phyloP scores from a whole-genome alignment of 1,284 basidiomycete genomes.

The Boletus austroedulis region DNA sequence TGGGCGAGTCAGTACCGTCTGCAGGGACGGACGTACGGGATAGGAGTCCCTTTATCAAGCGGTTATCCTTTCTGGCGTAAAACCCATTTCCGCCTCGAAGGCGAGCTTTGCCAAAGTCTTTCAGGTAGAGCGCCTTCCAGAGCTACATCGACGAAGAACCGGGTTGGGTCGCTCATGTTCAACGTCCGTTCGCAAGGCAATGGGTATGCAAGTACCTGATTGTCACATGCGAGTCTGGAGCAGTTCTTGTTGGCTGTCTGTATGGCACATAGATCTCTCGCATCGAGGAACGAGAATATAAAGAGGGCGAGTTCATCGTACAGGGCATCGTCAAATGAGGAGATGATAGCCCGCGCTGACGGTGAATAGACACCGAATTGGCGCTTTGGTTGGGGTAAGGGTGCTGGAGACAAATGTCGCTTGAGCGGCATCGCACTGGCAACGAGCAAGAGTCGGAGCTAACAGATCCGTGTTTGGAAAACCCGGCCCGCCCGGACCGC shows the following conservation, averaged over 20 bases:
- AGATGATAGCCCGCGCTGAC: conserved; percentile 11
- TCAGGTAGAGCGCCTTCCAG: conserved; percentile 57
- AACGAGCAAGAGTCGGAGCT: background rate
- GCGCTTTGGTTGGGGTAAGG: conserved; percentile 59
- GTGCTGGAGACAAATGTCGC: conserved; percentile 47
- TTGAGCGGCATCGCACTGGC: conserved; percentile 38
- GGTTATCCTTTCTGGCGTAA: conserved; percentile 50
- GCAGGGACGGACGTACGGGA: conserved; percentile 40
- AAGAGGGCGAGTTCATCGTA: conserved; percentile 73
- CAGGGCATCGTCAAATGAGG: conserved; percentile 54
- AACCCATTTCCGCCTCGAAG: conserved; percentile 66
- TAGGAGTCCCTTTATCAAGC: conserved; percentile 59
- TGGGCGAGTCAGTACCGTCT: conserved; percentile 37
- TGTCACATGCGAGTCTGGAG: conserved; percentile 58
- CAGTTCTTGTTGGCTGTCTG: conserved; percentile 66
- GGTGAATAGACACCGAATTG: conserved; percentile 35
- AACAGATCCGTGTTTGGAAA: conserved; percentile 10
- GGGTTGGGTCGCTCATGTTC: conserved; percentile 9
- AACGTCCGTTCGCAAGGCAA: conserved; percentile 14
- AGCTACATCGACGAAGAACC: conserved; percentile 39
- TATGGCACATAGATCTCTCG: conserved; percentile 60
- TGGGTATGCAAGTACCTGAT: conserved; percentile 44
- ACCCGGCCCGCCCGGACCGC: conserved; percentile 20
- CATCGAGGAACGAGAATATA: conserved; percentile 69
- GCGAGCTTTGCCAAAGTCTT: conserved; percentile 60